Conservation (phyloP, 805 yeast genomes). For the Candida ortonii region DNA sequence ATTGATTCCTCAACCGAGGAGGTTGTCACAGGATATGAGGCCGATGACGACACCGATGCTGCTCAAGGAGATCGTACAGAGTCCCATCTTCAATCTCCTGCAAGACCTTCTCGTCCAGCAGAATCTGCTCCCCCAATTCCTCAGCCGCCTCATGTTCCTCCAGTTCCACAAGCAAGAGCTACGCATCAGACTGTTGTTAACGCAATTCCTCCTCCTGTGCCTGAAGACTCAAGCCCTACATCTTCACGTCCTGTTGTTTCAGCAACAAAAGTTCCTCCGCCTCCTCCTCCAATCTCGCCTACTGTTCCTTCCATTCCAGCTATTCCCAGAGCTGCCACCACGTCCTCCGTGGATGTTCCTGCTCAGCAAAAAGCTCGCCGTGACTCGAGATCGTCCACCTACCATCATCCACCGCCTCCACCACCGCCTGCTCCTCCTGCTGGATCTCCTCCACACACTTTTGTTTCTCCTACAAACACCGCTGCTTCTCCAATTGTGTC, state of each 20-base stretch:
- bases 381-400: constrained; percentile 2
- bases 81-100: constrained; percentile 1
- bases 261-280: constrained; percentile 17
- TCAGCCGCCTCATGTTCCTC: constrained; percentile 9
- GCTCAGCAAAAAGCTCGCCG: constrained; percentile 10
- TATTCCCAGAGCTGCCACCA: constrained; percentile 20
- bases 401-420: constrained; percentile 19
- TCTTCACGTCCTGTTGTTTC: too few relatives aligned
- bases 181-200: constrained; percentile 8
- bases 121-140: constrained; percentile 15
- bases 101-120: constrained; percentile 5
- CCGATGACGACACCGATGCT: constrained; percentile 53
- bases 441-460: constrained; percentile 1
- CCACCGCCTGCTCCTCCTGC: constrained; percentile 8
- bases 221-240: too few relatives aligned
- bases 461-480: constrained; percentile 1
- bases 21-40: constrained; percentile 61
- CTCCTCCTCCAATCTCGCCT: constrained; percentile 22
- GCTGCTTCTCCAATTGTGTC: constrained; percentile 7
- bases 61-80: constrained; percentile 15
- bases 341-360: constrained; percentile 9
- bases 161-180: constrained; percentile 14
- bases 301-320: constrained; percentile 23
- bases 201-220: constrained; percentile 22
- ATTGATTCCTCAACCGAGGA: constrained; percentile 17